Percentiles rank a stretch among this genome's conserved stretches.
phyloP scores from a whole-genome alignment of 257 asterid genomes.

The Solanum lignicaule region DNA sequence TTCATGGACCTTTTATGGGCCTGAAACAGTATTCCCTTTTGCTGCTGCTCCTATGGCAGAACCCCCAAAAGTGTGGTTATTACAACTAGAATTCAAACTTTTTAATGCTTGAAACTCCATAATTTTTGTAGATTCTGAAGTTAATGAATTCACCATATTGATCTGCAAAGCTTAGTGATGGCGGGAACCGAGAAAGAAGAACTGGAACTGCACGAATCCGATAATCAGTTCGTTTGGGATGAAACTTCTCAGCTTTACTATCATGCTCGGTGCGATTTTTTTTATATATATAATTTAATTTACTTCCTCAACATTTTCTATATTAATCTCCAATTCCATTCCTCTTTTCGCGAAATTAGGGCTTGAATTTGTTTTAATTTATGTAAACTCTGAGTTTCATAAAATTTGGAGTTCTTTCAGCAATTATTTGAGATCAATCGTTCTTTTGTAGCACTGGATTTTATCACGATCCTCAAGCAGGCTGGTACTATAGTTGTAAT shows the following conservation, averaged over 20 bases:
- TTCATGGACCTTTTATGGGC: not conserved
- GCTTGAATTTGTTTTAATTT: not conserved
- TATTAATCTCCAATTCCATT: not conserved
- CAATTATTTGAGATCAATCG: not conserved
- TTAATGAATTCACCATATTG: not conserved
- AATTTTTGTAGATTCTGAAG: not conserved
- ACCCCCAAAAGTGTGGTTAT: not conserved
- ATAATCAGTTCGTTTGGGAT: conserved; percentile 69
- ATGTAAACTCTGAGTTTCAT: not conserved
- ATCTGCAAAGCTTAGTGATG: conserved; percentile 18
- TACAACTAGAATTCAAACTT: not conserved
- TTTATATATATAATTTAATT: not conserved
- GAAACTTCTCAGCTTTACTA: conserved; percentile 70
- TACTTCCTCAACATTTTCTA: not conserved
- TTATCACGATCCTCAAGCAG: conserved; percentile 76
- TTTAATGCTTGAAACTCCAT: not conserved
- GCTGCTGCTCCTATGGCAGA: not conserved
- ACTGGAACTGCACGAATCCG: conserved; percentile 6
- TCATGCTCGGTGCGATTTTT: conserved; percentile 59
- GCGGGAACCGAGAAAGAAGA: conserved; percentile 31
- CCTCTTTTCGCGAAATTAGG: not conserved
- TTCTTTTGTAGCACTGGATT: conserved; percentile 57
- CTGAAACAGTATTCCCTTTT: not conserved
- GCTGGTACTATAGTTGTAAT: conserved; percentile 77
- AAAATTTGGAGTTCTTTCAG: not conserved